These are phyloP conservation scores for Candida tunisiensis DNA, from an alignment of 1,139 yeast species.

Conservation along the genomic window DNA sequence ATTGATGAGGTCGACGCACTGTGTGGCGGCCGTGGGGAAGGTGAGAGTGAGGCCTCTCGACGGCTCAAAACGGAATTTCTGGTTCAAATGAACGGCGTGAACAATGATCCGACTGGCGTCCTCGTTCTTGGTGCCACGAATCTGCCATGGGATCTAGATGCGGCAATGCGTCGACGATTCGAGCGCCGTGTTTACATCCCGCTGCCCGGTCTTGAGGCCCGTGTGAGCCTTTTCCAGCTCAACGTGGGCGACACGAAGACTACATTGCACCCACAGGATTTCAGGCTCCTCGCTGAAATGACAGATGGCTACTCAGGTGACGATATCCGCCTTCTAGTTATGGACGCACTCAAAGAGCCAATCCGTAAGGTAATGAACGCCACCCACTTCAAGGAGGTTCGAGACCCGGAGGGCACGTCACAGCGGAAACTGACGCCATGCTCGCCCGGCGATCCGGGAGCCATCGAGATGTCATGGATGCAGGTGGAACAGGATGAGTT, in stretches of 20 bases:
- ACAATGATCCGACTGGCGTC: constrained; percentile 86
- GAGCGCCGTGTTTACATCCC: constrained; percentile 92
- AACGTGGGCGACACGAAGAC: constrained; percentile 89
- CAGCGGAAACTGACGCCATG: constrained; percentile 63
- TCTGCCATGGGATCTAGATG: constrained; percentile 97
- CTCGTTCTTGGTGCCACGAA: constrained; percentile 95
- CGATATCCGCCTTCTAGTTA: constrained; percentile 89
- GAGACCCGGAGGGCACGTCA: constrained; percentile 19
- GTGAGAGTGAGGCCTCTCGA: constrained; percentile 92
- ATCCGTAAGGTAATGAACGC: constrained; percentile 91
- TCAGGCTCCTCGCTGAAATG: constrained; percentile 68
- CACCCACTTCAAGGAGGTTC: constrained; percentile 63
- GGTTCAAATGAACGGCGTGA: constrained; percentile 99
- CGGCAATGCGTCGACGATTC: constrained; percentile 92
- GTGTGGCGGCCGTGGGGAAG: constrained; percentile 97
- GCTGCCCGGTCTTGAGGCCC: constrained; percentile 80
- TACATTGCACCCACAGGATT: constrained; percentile 56
- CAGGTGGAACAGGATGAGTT: constrained; percentile 80
- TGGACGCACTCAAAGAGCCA: constrained; percentile 97
- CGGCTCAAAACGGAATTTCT: constrained; percentile 91
- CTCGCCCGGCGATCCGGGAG: constrained; percentile 86
- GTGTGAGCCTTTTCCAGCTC: constrained; percentile 85
- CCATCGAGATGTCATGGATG: constrained; percentile 86
- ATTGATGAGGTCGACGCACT: constrained; percentile 97
- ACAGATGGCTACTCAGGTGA: constrained; percentile 98